A percentile compares a stretch with the other conserved stretches of the same genome.
phyloP scores from a whole-genome alignment of 116 monocot species.

The Posidonia oceanica region DNA sequence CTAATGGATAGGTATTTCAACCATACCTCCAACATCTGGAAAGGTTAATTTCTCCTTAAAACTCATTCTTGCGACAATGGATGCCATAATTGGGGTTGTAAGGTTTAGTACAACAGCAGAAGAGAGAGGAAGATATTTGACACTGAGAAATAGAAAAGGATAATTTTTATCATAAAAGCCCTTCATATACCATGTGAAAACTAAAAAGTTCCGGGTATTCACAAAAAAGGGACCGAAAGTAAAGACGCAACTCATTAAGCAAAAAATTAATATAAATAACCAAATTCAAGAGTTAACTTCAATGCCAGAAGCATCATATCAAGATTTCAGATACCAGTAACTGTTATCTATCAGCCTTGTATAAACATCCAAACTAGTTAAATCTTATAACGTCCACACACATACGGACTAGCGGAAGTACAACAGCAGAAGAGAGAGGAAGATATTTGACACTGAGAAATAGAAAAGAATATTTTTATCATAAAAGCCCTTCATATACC shows the following conservation, averaged over 20 bases:
- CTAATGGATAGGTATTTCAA: background rate
- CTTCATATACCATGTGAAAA: no score
- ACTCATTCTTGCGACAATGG: slow-evolving; percentile 41
- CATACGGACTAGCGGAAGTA: slow-evolving; percentile 1
- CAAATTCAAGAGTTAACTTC: no score
- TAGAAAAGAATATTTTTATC: background rate
- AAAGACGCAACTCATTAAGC: no score
- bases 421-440: slow-evolving; percentile 33
- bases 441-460: slow-evolving; percentile 48
- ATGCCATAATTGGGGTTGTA: slow-evolving; percentile 44
- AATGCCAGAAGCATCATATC: no score
- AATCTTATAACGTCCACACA: no score
- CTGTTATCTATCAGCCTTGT: no score
- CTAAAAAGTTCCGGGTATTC: background rate
- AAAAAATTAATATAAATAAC: no score
- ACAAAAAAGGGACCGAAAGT: background rate
- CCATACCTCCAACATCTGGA: slow-evolving; percentile 36
- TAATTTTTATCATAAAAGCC: no score
- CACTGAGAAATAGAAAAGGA: slow-evolving; percentile 26
- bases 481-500: no score
- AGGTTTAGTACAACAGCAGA: slow-evolving; percentile 40
- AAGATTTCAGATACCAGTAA: no score
- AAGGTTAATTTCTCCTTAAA: slow-evolving; percentile 35
- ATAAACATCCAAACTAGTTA: no score
- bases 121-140: slow-evolving; percentile 38